Percentiles rank a stretch among this genome's conserved stretches.
Conservation (phyloP, 2,329 filamentous ascomycete species). For the Fusarium acutatum region DNA sequence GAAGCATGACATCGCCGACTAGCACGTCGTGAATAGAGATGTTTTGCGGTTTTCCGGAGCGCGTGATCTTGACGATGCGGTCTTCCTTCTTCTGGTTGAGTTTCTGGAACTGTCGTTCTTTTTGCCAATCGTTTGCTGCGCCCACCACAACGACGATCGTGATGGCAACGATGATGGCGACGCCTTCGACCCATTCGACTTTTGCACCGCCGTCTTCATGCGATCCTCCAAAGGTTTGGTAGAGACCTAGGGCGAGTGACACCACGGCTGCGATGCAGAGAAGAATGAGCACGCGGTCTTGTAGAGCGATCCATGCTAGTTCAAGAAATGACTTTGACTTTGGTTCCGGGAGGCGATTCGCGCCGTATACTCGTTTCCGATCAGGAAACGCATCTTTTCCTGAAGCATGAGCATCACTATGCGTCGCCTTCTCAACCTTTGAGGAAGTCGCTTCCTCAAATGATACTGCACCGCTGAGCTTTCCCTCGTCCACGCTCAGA, state of each 20-base stretch:
- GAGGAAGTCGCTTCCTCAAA: conserved; percentile 69
- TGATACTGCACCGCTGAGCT: conserved; percentile 67
- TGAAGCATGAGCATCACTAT: neutral
- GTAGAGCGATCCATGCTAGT: conserved; percentile 73
- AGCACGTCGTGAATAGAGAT: conserved; percentile 73
- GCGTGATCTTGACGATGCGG: conserved; percentile 70
- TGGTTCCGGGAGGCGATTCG: conserved; percentile 67
- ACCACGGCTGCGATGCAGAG: conserved; percentile 72
- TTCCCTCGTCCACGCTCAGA: conserved; percentile 76
- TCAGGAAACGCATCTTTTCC: conserved; percentile 25
- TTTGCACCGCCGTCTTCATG: conserved; percentile 51
- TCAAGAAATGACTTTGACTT: conserved; percentile 67
- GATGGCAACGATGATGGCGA: conserved; percentile 73
- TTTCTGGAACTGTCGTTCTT: conserved; percentile 71
- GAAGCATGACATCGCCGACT: conserved; percentile 74
- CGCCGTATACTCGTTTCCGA: conserved; percentile 28
- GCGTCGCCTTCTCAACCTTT: neutral
- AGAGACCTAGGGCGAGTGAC: conserved; percentile 72
- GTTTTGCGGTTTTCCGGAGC: conserved; percentile 69
- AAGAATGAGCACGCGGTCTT: conserved; percentile 72
- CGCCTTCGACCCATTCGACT: conserved; percentile 73
- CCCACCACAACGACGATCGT: conserved; percentile 70
- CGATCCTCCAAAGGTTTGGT: conserved; percentile 67
- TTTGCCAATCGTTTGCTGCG: conserved; percentile 73
- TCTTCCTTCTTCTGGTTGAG: conserved; percentile 71